Evolutionary conservation across 192 early-diverging fungal genomes (phyloP).

Genomic region (Backusella liffmaniae): DNA sequence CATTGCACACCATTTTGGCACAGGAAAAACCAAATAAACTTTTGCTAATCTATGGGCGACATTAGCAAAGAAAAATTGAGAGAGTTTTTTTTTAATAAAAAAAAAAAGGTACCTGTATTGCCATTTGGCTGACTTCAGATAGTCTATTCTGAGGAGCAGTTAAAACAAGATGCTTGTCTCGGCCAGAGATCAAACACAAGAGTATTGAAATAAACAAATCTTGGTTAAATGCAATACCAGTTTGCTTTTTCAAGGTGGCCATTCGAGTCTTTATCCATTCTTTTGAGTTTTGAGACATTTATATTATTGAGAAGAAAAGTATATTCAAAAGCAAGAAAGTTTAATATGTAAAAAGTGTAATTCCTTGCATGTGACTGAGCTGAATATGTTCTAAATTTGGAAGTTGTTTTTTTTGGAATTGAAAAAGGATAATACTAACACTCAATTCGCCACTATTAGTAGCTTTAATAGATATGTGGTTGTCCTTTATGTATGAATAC

Average conservation of each 20-base stretch:
- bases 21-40: slow-evolving; percentile 46
- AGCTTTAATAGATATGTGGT: no score
- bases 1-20: slow-evolving; percentile 44
- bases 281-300: slow-evolving; percentile 24
- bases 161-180: slow-evolving; percentile 50
- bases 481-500: neutral
- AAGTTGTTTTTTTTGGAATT: neutral
- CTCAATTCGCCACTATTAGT: no score
- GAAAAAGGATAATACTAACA: neutral
- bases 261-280: slow-evolving; percentile 50
- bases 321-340: neutral
- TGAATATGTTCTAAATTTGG: neutral
- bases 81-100: neutral
- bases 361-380: neutral
- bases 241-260: slow-evolving; percentile 37
- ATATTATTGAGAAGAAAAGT: neutral
- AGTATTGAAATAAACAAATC: slow-evolving; percentile 57
- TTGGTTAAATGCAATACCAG: slow-evolving; percentile 46
- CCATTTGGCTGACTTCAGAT: slow-evolving; percentile 43
- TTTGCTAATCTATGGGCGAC: slow-evolving; percentile 36
- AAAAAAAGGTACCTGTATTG: slow-evolving; percentile 39
- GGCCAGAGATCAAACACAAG: slow-evolving; percentile 47
- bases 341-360: neutral
- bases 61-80: neutral
- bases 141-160: slow-evolving; percentile 38